These are phyloP conservation scores for Bremia lactucae DNA, from an alignment of 352 stramenopile species.

Conservation along the genomic window DNA sequence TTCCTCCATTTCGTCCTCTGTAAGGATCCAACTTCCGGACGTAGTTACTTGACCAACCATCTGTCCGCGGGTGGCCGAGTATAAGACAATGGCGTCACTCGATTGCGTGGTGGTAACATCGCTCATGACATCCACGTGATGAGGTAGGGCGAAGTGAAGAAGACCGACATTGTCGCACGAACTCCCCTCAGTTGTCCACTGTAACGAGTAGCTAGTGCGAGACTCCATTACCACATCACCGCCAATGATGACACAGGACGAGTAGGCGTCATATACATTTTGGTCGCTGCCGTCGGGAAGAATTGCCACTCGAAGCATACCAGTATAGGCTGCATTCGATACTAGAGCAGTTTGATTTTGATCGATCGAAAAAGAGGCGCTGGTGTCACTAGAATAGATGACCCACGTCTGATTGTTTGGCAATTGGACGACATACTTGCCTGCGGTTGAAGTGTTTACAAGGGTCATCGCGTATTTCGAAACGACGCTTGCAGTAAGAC, in stretches of 20 bases:
- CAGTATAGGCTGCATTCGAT: constrained; percentile 30
- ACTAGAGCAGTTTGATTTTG: constrained; percentile 26
- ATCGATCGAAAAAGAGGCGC: constrained; percentile 34
- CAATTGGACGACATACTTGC: constrained; percentile 52
- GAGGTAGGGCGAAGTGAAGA: constrained; percentile 58
- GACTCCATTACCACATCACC: constrained; percentile 36
- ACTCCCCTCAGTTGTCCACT: constrained; percentile 47
- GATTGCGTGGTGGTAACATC: constrained; percentile 12
- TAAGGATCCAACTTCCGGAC: constrained; percentile 34
- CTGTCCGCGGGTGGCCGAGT: constrained; percentile 45
- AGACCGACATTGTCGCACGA: constrained; percentile 37
- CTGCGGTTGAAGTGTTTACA: constrained; percentile 23
- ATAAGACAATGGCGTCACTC: constrained; percentile 25
- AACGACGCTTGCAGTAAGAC: constrained; percentile 38
- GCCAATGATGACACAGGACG: constrained; percentile 44
- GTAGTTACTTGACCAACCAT: constrained; percentile 45
- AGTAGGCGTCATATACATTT: constrained; percentile 50
- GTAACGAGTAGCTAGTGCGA: constrained; percentile 50
- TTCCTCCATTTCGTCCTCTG: constrained; percentile 34
- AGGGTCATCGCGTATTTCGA: constrained; percentile 43
- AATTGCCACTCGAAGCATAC: constrained; percentile 51
- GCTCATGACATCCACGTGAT: constrained; percentile 44
- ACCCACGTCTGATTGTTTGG: constrained; percentile 70
- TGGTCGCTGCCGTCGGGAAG: constrained; percentile 26
- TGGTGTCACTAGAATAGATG: constrained; percentile 41